Evolutionary conservation across 1,284 basidiomycete species (phyloP).

Genomic region (Papiliotrema flavescens): DNA sequence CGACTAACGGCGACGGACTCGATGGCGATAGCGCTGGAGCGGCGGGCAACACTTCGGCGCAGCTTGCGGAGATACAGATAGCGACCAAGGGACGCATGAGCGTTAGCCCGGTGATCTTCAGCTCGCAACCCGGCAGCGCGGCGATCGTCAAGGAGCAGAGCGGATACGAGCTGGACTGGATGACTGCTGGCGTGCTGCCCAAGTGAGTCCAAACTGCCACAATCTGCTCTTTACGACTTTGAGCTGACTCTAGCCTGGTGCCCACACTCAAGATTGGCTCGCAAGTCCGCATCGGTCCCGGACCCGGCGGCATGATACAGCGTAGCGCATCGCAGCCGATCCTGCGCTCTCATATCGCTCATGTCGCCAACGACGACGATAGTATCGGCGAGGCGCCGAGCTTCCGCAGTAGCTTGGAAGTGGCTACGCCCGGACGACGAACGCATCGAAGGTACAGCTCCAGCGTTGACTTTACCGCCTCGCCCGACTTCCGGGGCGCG

Average conservation of each 20-base stretch:
- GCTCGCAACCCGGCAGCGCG: constrained; percentile 5
- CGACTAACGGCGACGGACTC: constrained; percentile 1
- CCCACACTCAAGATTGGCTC: constrained; percentile 20
- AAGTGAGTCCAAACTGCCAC: constrained; percentile 14
- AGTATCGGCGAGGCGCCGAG: not conserved
- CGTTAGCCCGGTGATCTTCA: constrained; percentile 22
- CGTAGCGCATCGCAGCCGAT: not conserved
- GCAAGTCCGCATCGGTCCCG: constrained; percentile 17
- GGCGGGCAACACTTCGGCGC: constrained; percentile 1
- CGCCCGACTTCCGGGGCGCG: constrained; percentile 10
- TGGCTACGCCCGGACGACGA: constrained; percentile 2
- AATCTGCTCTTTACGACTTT: not conserved
- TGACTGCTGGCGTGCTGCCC: constrained; percentile 26
- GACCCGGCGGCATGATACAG: not conserved
- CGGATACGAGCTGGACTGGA: constrained; percentile 30
- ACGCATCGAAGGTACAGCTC: constrained; percentile 12
- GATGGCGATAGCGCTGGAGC: not conserved
- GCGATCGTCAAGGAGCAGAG: not conserved
- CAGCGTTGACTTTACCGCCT: constrained; percentile 20
- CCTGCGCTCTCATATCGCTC: not conserved
- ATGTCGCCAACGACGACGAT: not conserved
- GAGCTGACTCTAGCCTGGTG: constrained; percentile 17
- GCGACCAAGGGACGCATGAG: constrained; percentile 30
- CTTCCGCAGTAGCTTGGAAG: constrained; percentile 2
- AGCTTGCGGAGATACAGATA: constrained; percentile 15